phyloP scores from a whole-genome alignment of 2,329 filamentous ascomycete species.

The Amauroascus niger region DNA sequence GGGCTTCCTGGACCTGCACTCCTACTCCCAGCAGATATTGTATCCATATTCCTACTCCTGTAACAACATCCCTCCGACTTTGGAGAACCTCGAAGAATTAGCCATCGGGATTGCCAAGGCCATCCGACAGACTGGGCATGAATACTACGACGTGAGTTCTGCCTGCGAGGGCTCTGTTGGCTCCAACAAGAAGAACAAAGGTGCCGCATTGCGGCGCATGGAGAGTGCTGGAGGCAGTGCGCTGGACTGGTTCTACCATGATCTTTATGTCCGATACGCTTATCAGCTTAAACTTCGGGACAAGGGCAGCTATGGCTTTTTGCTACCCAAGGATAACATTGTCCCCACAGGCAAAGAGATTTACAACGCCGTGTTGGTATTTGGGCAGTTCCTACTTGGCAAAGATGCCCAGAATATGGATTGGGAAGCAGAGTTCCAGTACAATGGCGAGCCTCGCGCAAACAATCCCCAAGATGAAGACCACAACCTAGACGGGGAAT shows the following conservation, averaged over 20 bases:
- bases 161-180: conserved; percentile 68
- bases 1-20: conserved; percentile 84
- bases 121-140: conserved; percentile 68
- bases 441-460: not conserved
- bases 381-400: conserved; percentile 56
- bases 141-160: conserved; percentile 66
- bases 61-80: conserved; percentile 62
- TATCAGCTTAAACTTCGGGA: conserved; percentile 92
- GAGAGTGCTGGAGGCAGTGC: conserved; percentile 74
- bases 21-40: conserved; percentile 88
- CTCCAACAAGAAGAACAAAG: conserved; percentile 21
- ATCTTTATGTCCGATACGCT: conserved; percentile 68
- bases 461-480: not conserved
- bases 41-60: conserved; percentile 90
- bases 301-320: conserved; percentile 86
- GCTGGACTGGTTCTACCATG: conserved; percentile 92
- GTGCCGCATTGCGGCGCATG: conserved; percentile 44
- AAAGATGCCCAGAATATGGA: conserved; percentile 6
- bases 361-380: conserved; percentile 70
- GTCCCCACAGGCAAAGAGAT: conserved; percentile 82
- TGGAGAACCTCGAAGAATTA: conserved; percentile 87
- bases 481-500: not conserved
- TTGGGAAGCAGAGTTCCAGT: conserved; percentile 14
- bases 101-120: conserved; percentile 80
- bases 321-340: conserved; percentile 78